These are phyloP conservation scores for Auricularia heimuer DNA, from an alignment of 768 basidiomycete genomes.

Conservation along the genomic window DNA sequence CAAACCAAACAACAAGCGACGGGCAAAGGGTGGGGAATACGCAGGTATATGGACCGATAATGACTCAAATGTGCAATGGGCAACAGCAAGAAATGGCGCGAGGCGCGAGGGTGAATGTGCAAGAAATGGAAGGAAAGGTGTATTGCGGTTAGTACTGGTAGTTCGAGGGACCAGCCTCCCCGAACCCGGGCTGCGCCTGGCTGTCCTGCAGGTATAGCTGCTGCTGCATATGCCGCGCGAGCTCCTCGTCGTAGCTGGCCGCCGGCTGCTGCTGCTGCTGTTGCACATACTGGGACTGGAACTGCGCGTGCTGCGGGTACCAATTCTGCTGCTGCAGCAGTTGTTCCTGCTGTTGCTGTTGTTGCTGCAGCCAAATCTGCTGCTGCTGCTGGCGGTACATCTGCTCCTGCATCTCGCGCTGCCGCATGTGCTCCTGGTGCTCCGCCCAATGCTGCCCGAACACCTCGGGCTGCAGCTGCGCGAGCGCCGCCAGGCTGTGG, in stretches of 20 bases:
- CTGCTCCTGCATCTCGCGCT: neutral
- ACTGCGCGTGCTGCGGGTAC: neutral
- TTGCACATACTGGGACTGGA: too few species aligned
- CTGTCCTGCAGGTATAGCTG: neutral
- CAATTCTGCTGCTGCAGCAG: neutral
- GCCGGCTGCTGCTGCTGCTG: neutral
- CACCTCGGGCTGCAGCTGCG: neutral
- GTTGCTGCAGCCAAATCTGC: neutral
- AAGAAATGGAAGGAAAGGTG: neutral
- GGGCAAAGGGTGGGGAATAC: neutral
- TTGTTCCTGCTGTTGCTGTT: neutral
- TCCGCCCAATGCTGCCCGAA: neutral
- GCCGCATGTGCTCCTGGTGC: neutral
- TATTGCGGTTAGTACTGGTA: too few species aligned
- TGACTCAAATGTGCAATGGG: neutral
- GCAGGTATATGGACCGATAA: neutral
- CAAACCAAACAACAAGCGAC: neutral
- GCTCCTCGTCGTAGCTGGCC: neutral
- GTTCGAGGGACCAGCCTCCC: neutral
- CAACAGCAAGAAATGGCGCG: neutral
- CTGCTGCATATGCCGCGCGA: neutral
- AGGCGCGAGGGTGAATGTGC: neutral
- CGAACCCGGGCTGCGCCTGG: neutral
- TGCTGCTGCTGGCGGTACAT: neutral
- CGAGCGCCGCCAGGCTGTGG: neutral